Evolutionary conservation across 2,329 filamentous ascomycete species (phyloP).

Genomic region (Albophoma yamanashiensis): DNA sequence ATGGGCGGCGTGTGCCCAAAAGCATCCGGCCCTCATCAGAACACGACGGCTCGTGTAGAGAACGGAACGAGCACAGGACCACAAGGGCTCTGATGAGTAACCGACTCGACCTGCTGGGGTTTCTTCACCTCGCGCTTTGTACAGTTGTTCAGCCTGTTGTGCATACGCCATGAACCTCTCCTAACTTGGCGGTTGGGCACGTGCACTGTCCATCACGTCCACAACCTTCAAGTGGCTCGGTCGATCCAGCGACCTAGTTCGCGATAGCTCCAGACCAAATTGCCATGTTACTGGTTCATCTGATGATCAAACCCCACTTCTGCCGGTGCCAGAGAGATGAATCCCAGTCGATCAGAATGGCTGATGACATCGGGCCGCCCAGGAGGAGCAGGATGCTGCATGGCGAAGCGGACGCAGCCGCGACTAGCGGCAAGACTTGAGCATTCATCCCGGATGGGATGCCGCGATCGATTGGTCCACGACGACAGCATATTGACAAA

Average conservation of each 20-base stretch:
- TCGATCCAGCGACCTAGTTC: not conserved
- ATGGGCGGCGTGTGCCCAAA: not conserved
- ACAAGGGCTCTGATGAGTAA: too few species aligned
- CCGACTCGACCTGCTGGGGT: not conserved
- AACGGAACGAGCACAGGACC: not conserved
- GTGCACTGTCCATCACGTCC: not conserved
- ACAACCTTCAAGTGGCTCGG: not conserved
- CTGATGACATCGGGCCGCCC: not conserved
- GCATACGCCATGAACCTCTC: not conserved
- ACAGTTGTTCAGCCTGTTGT: not conserved
- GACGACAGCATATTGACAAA: not conserved
- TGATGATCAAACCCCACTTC: not conserved
- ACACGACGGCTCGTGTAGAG: not conserved
- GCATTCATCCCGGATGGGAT: not conserved
- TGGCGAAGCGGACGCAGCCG: not conserved
- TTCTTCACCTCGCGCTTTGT: not conserved
- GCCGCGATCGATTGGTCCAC: conserved; percentile 2
- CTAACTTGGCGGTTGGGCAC: not conserved
- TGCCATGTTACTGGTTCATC: not conserved
- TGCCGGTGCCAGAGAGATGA: not conserved
- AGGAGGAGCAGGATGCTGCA: not conserved
- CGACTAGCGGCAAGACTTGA: not conserved
- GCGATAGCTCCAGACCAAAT: not conserved
- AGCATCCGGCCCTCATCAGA: not conserved
- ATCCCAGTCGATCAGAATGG: not conserved